Evolutionary conservation across 352 stramenopile genomes (phyloP).

Genomic region (Phytophthora brassicae): DNA sequence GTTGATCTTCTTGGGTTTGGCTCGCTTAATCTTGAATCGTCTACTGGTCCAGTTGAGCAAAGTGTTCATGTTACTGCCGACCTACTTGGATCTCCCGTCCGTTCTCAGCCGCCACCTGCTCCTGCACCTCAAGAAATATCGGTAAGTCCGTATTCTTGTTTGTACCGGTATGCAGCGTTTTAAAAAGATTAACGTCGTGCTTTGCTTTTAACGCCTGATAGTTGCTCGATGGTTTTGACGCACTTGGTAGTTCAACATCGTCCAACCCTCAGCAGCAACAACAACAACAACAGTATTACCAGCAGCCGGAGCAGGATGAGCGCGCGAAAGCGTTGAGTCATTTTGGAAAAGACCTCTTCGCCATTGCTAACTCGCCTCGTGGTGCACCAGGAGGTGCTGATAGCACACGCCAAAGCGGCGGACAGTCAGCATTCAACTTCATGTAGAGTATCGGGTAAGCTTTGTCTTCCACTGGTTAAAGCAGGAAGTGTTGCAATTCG

Average conservation of each 20-base stretch:
- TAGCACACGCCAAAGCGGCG: conserved; percentile 23
- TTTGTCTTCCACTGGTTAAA: conserved; percentile 7
- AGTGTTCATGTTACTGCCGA: conserved; percentile 12
- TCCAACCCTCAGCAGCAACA: conserved; percentile 39
- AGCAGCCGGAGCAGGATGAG: conserved; percentile 44
- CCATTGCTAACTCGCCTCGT: conserved; percentile 81
- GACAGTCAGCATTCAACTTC: conserved; percentile 87
- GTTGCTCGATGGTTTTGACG: conserved; percentile 59
- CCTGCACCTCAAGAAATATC: conserved; percentile 51
- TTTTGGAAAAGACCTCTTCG: conserved; percentile 87
- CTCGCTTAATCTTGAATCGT: conserved; percentile 50
- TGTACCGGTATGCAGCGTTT: neutral
- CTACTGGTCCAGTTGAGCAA: conserved; percentile 18
- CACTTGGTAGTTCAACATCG: conserved; percentile 35
- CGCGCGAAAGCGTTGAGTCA: conserved; percentile 70
- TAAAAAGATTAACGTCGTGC: neutral
- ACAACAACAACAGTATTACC: conserved; percentile 36
- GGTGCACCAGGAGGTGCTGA: conserved; percentile 22
- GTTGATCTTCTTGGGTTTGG: conserved; percentile 83
- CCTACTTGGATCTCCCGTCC: conserved; percentile 29
- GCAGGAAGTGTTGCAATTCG: conserved; percentile 8
- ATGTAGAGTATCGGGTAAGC: conserved; percentile 67
- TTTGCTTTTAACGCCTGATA: conserved; percentile 1
- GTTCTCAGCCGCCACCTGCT: conserved; percentile 19
- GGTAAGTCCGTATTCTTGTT: conserved; percentile 38